Evolutionary conservation across 1,284 basidiomycete species (phyloP).

Genomic region (Fomes fomentarius): DNA sequence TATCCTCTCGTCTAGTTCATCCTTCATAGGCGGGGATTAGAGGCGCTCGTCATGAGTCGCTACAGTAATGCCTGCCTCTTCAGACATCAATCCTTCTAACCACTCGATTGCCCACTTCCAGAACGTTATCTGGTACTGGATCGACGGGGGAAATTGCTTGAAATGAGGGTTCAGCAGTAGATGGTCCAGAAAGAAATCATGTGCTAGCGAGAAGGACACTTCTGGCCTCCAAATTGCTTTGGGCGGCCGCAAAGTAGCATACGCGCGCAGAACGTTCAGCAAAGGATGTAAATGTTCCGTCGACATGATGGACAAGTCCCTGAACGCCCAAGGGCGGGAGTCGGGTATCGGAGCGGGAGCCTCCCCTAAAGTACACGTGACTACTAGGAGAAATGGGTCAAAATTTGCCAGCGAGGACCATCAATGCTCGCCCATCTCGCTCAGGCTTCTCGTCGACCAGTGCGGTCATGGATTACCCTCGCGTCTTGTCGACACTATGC

Average conservation of each 20-base stretch:
- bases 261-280: slow-evolving; percentile 53
- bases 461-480: slow-evolving; percentile 21
- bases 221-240: slow-evolving; percentile 41
- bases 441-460: slow-evolving; percentile 26
- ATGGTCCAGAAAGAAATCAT: slow-evolving; percentile 54
- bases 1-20: slow-evolving; percentile 65
- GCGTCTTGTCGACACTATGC: slow-evolving; percentile 24
- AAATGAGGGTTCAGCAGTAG: slow-evolving; percentile 59
- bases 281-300: slow-evolving; percentile 12
- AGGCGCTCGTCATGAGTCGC: too few relatives aligned
- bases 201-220: slow-evolving; percentile 39
- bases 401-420: slow-evolving; percentile 29
- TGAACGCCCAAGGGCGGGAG: background rate
- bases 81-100: slow-evolving; percentile 48
- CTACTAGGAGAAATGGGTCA: slow-evolving; percentile 21
- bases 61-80: slow-evolving; percentile 54
- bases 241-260: slow-evolving; percentile 55
- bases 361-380: slow-evolving; percentile 25
- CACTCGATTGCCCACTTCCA: slow-evolving; percentile 70
- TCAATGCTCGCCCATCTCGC: slow-evolving; percentile 38
- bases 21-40: slow-evolving; percentile 31
- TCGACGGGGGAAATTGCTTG: slow-evolving; percentile 58
- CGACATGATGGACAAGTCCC: background rate
- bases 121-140: slow-evolving; percentile 61
- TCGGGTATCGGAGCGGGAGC: slow-evolving; percentile 7